Conservation (phyloP, 805 yeast genomes). For the Metschnikowia sp. region DNA sequence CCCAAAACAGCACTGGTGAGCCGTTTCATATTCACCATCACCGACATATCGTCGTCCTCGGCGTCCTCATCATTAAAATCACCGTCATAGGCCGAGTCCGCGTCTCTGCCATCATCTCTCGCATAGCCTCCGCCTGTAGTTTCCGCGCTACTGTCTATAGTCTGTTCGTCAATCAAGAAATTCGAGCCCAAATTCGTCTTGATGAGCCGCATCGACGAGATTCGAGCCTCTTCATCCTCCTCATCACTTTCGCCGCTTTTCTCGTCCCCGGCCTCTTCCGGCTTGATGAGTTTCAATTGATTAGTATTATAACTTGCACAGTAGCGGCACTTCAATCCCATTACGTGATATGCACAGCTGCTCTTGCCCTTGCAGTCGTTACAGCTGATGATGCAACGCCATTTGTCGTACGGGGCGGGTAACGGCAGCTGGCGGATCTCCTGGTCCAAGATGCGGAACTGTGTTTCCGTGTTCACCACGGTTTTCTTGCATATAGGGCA, state of each 20-base stretch:
- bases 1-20: slow-evolving; percentile 19
- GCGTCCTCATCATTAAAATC: slow-evolving; percentile 22
- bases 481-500: slow-evolving; percentile 90
- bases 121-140: neutral
- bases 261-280: slow-evolving; percentile 56
- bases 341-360: slow-evolving; percentile 69
- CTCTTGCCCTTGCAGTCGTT: slow-evolving; percentile 87
- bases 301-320: slow-evolving; percentile 86
- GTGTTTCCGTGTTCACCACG: slow-evolving; percentile 81
- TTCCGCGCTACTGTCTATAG: slow-evolving; percentile 20
- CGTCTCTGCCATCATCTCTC: slow-evolving; percentile 1
- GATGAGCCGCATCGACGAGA: slow-evolving; percentile 29
- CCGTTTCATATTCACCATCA: slow-evolving; percentile 26
- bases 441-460: slow-evolving; percentile 79
- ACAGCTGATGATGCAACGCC: slow-evolving; percentile 76
- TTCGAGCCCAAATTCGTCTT: slow-evolving; percentile 36
- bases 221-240: slow-evolving; percentile 12
- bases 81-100: slow-evolving; percentile 19
- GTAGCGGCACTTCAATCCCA: slow-evolving; percentile 84
- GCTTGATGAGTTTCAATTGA: slow-evolving; percentile 66
- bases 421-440: slow-evolving; percentile 74
- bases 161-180: slow-evolving; percentile 30
- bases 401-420: slow-evolving; percentile 73
- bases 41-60: slow-evolving; percentile 24
- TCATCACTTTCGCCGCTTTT: slow-evolving; percentile 13